These are phyloP conservation scores for Zygosaccharomyces siamensis DNA, from an alignment of 805 yeast genomes.

Conservation along the genomic window DNA sequence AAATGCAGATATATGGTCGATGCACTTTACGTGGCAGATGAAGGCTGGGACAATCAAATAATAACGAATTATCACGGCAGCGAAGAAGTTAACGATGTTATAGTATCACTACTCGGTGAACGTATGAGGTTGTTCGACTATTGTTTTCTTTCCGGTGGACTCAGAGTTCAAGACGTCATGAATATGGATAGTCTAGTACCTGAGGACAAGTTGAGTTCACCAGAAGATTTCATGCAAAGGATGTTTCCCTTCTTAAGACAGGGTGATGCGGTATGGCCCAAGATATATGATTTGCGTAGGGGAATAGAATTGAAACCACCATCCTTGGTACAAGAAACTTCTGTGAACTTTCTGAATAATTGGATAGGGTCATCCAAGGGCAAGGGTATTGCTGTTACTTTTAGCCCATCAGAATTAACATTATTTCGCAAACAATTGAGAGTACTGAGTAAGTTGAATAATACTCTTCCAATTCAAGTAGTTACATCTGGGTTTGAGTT, in stretches of 20 bases:
- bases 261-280: conserved; percentile 21
- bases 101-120: conserved; percentile 23
- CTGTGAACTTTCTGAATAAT: conserved; percentile 24
- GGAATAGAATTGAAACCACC: conserved; percentile 10
- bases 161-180: conserved; percentile 16
- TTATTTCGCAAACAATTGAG: conserved; percentile 23
- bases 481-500: conserved; percentile 25
- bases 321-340: conserved; percentile 9
- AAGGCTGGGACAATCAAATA: conserved; percentile 23
- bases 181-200: conserved; percentile 8
- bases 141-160: conserved; percentile 24
- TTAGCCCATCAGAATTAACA: conserved; percentile 16
- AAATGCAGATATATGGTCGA: conserved; percentile 24
- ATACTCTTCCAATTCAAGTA: conserved; percentile 30
- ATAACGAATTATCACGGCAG: conserved; percentile 14
- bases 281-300: conserved; percentile 13
- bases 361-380: conserved; percentile 24
- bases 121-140: conserved; percentile 28
- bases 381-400: conserved; percentile 31
- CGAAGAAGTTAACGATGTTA: conserved; percentile 21
- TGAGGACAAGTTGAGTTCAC: conserved; percentile 4
- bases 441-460: conserved; percentile 22
- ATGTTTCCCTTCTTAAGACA: conserved; percentile 28
- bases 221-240: conserved; percentile 19
- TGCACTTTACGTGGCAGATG: conserved; percentile 15